A percentile compares a stretch with the other conserved stretches of the same genome.
Conservation (phyloP, 768 basidiomycete species). For the Leccinum rimulosum region DNA sequence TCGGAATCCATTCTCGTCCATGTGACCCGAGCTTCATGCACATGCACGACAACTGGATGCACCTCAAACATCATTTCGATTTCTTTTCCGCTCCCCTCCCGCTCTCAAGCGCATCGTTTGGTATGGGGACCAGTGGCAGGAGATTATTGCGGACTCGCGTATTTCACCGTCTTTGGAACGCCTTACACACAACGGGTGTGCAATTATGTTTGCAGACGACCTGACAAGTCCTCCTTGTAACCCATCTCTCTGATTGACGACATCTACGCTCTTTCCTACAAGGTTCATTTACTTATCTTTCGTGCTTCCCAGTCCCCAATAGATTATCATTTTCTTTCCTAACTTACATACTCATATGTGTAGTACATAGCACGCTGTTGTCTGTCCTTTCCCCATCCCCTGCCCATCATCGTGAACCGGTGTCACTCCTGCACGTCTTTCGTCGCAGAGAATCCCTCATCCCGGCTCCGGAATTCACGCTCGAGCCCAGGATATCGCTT, state of each 20-base stretch:
- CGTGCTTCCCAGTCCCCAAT: not conserved
- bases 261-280: not conserved
- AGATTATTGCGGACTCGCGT: conserved; percentile 36
- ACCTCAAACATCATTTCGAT: conserved; percentile 42
- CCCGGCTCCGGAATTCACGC: not conserved
- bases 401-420: not conserved
- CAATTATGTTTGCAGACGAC: conserved; percentile 22
- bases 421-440: not conserved
- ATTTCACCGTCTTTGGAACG: conserved; percentile 33
- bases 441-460: not conserved
- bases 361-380: not conserved
- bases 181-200: conserved; percentile 35
- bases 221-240: conserved; percentile 14
- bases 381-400: not conserved
- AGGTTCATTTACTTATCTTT: not conserved
- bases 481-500: not conserved
- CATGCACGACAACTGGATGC: conserved; percentile 33
- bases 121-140: conserved; percentile 54
- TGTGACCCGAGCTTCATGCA: conserved; percentile 32
- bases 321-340: not conserved
- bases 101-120: conserved; percentile 44
- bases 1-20: conserved; percentile 52
- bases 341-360: not conserved
- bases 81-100: conserved; percentile 44
- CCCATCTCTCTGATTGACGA: conserved; percentile 14